These are phyloP conservation scores for Gigaspora rosea DNA, from an alignment of 192 early-diverging fungal species.

Conservation along the genomic window DNA sequence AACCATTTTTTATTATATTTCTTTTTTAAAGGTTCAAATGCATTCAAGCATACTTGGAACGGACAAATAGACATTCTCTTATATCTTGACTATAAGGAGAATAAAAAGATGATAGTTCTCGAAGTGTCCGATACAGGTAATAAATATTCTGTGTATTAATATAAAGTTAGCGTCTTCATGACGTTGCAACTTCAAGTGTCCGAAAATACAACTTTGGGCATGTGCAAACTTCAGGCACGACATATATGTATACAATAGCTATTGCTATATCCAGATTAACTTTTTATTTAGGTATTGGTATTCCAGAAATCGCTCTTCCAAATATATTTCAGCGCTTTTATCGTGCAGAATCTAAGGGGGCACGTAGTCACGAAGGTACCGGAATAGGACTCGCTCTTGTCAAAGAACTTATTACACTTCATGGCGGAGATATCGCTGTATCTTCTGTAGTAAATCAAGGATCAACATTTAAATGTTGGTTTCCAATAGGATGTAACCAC, in stretches of 20 bases:
- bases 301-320: conserved; percentile 46
- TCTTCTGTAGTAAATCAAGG: conserved; percentile 47
- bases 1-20: neutral
- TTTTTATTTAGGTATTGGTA: conserved; percentile 44
- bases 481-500: conserved; percentile 53
- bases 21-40: conserved; percentile 37
- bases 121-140: conserved; percentile 37
- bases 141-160: no score
- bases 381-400: conserved; percentile 60
- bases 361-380: conserved; percentile 60
- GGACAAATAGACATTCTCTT: conserved; percentile 53
- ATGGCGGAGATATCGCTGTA: conserved; percentile 50
- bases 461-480: conserved; percentile 48
- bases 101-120: conserved; percentile 38
- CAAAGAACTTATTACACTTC: conserved; percentile 46
- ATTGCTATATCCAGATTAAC: no score
- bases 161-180: no score
- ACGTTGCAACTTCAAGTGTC: no score
- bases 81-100: conserved; percentile 45
- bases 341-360: conserved; percentile 52
- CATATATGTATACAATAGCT: no score
- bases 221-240: no score
- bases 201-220: no score
- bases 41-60: conserved; percentile 51
- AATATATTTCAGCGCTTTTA: conserved; percentile 63